Percentiles rank a stretch among this genome's conserved stretches.
Conservation (phyloP, 2,329 filamentous ascomycete genomes). For the Exserohilum rostratum region DNA sequence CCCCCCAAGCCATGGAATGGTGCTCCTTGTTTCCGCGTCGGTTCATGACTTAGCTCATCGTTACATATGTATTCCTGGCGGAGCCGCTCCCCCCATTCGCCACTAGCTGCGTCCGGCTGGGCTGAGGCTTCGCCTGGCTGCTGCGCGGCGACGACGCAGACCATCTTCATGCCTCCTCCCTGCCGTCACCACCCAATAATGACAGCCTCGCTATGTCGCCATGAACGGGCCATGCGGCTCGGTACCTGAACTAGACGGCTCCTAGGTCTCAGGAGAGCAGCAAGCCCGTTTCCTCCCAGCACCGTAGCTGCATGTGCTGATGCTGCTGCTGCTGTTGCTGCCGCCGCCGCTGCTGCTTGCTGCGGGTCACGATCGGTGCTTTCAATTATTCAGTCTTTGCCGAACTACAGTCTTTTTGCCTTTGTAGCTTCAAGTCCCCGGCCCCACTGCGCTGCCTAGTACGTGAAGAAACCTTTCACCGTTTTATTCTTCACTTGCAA, state of each 20-base stretch:
- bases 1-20: conserved; percentile 27
- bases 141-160: conserved; percentile 28
- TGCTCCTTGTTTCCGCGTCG: conserved; percentile 27
- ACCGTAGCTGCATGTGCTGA: neutral
- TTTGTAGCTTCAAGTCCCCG: conserved; percentile 36
- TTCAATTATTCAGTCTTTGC: conserved; percentile 37
- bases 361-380: conserved; percentile 41
- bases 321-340: conserved; percentile 1
- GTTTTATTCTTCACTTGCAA: conserved; percentile 28
- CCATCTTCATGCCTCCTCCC: conserved; percentile 35
- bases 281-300: neutral
- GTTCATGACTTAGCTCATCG: conserved; percentile 34
- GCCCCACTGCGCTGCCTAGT: conserved; percentile 39
- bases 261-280: conserved; percentile 27
- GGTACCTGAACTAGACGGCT: conserved; percentile 39
- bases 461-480: conserved; percentile 34
- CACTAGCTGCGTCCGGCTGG: conserved; percentile 22
- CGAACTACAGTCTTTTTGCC: conserved; percentile 32
- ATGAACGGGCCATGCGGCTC: conserved; percentile 38
- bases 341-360: conserved; percentile 12
- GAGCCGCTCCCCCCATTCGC: conserved; percentile 28
- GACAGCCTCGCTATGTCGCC: conserved; percentile 39
- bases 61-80: conserved; percentile 25
- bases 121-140: conserved; percentile 30
- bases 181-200: conserved; percentile 43